Evolutionary conservation across 345 rosid species (phyloP).

Genomic region (Reutealis trisperma): DNA sequence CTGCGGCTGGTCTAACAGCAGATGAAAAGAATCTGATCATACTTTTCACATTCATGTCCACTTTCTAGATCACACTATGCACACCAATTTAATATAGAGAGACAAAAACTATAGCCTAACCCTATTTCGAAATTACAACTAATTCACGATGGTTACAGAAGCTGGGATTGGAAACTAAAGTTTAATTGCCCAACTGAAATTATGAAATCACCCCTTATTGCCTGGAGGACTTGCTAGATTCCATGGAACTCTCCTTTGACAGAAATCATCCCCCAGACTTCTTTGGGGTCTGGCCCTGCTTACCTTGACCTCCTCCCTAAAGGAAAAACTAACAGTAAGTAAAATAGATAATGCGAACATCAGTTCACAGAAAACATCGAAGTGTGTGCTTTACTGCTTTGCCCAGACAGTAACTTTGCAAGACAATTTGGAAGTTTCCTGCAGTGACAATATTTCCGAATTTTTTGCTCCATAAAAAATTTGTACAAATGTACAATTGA

Average conservation of each 20-base stretch:
- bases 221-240: background rate
- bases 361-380: background rate
- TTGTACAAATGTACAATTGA: background rate
- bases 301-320: conserved; percentile 18
- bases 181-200: background rate
- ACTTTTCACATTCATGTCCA: background rate
- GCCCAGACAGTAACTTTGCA: background rate
- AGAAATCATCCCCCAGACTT: conserved; percentile 15
- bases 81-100: background rate
- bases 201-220: background rate
- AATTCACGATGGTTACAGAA: background rate
- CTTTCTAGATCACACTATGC: background rate
- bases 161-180: background rate
- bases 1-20: background rate
- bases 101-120: background rate
- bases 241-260: background rate
- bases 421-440: background rate
- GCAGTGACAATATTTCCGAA: background rate
- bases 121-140: background rate
- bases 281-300: conserved; percentile 18
- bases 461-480: background rate
- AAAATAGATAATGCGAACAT: background rate
- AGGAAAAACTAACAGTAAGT: background rate
- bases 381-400: background rate
- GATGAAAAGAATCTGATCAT: background rate